phyloP scores from a whole-genome alignment of 2,329 filamentous ascomycete genomes.

The Pseudogymnoascus sp. region DNA sequence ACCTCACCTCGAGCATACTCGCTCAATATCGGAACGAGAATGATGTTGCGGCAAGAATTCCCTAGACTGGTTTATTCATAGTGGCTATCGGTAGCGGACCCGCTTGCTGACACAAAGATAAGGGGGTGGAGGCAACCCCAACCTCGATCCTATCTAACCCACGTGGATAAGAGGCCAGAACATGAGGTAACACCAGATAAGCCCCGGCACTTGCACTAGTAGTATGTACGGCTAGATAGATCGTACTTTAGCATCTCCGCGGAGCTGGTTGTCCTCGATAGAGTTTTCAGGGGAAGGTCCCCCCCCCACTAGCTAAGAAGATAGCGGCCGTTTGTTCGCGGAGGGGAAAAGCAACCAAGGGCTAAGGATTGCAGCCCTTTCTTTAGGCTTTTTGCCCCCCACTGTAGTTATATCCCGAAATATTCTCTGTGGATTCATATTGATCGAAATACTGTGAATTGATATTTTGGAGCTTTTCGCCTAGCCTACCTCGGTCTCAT shows the following conservation, averaged over 20 bases:
- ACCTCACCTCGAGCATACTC: neutral
- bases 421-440: neutral
- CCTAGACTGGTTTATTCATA: neutral
- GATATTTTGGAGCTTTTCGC: neutral
- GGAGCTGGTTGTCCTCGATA: neutral
- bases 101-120: constrained; percentile 1
- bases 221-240: neutral
- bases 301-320: neutral
- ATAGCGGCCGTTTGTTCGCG: neutral
- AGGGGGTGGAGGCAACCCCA: constrained; percentile 1
- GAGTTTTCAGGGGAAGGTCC: neutral
- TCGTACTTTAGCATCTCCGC: constrained; percentile 2
- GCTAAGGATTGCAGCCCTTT: neutral
- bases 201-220: neutral
- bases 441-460: neutral
- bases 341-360: neutral
- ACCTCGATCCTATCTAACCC: constrained; percentile 4
- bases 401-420: neutral
- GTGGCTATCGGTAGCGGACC: neutral
- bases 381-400: neutral
- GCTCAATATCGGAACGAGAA: neutral
- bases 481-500: neutral
- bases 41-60: neutral
- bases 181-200: neutral
- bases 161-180: neutral